Conservation (phyloP, 2,329 filamentous ascomycete genomes). For the Daldinia sp. region DNA sequence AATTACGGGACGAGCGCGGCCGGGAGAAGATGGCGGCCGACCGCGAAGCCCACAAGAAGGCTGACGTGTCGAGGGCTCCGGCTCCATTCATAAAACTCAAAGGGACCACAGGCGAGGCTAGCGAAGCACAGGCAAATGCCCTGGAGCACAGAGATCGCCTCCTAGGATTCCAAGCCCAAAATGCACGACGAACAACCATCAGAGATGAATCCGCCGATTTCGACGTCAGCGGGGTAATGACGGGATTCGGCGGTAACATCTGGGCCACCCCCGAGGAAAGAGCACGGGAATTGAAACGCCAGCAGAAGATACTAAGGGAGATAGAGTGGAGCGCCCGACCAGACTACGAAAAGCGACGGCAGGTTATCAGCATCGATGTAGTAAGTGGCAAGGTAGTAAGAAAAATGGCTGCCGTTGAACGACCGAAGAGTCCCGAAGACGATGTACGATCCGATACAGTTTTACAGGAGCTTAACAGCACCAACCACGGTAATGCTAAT, state of each 20-base stretch:
- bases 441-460: slow-evolving; percentile 43
- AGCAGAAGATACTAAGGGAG: slow-evolving; percentile 83
- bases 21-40: slow-evolving; percentile 86
- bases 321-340: slow-evolving; percentile 86
- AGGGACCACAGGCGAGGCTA: slow-evolving; percentile 47
- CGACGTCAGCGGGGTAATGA: slow-evolving; percentile 58
- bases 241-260: slow-evolving; percentile 66
- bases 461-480: slow-evolving; percentile 47
- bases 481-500: slow-evolving; percentile 38
- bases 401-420: slow-evolving; percentile 71
- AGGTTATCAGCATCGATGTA: slow-evolving; percentile 86
- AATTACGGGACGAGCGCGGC: slow-evolving; percentile 85
- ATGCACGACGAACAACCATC: slow-evolving; percentile 82
- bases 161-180: slow-evolving; percentile 83
- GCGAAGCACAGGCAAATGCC: slow-evolving; percentile 72
- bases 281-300: slow-evolving; percentile 81
- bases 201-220: slow-evolving; percentile 81
- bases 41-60: slow-evolving; percentile 71
- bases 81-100: slow-evolving; percentile 65
- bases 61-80: slow-evolving; percentile 69
- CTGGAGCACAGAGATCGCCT: slow-evolving; percentile 83
- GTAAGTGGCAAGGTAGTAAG: slow-evolving; percentile 79
- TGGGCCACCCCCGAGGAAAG: slow-evolving; percentile 87
- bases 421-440: slow-evolving; percentile 62
- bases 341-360: slow-evolving; percentile 87